phyloP scores from a whole-genome alignment of 1,284 basidiomycete genomes.

The Earliella scabrosa region DNA sequence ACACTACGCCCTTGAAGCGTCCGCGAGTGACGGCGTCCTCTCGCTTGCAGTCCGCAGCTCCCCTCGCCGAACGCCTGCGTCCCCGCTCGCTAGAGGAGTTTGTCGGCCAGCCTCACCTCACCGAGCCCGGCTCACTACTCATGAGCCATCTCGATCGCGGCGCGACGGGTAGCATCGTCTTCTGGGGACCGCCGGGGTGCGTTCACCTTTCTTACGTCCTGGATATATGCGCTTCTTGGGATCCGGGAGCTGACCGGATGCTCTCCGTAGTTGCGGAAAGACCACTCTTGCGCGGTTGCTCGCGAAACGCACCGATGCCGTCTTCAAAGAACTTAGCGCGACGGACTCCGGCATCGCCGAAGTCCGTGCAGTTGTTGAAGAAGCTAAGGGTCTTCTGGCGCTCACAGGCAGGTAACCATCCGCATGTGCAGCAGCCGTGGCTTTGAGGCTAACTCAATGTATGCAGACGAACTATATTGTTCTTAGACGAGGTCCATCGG shows the following conservation, averaged over 20 bases:
- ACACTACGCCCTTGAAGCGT: conserved; percentile 32
- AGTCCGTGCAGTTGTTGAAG: conserved; percentile 81
- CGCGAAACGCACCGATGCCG: conserved; percentile 59
- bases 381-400: conserved; percentile 73
- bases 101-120: conserved; percentile 70
- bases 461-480: conserved; percentile 69
- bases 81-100: conserved; percentile 66
- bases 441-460: neutral
- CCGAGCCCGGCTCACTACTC: conserved; percentile 56
- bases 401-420: conserved; percentile 64
- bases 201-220: conserved; percentile 21
- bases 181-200: conserved; percentile 80
- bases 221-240: neutral
- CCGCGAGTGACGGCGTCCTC: conserved; percentile 30
- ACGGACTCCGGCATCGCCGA: conserved; percentile 80
- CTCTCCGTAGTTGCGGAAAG: conserved; percentile 65
- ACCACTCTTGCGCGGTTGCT: conserved; percentile 81
- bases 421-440: neutral
- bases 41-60: conserved; percentile 45
- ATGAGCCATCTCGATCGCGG: conserved; percentile 51
- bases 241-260: neutral
- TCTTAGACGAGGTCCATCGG: conserved; percentile 90
- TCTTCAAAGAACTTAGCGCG: conserved; percentile 80
- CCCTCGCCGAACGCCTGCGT: conserved; percentile 69
- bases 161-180: conserved; percentile 62